Evolutionary conservation across 2,329 filamentous ascomycete species (phyloP).

Genomic region (Penicillium sp.): DNA sequence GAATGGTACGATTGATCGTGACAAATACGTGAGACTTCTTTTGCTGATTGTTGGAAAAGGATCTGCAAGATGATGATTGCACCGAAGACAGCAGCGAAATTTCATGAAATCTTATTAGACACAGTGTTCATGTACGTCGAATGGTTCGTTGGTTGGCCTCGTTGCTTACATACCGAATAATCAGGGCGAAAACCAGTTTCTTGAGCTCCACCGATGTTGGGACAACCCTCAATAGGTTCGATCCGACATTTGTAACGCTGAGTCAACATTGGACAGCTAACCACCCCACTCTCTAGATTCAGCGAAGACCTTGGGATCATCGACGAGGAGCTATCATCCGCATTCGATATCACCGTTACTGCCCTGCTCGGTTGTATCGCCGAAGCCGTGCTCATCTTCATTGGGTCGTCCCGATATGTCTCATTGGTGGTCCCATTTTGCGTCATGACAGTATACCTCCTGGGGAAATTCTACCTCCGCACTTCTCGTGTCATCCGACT

Average conservation of each 20-base stretch:
- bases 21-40: too few relatives aligned
- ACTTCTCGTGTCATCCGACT: slow-evolving; percentile 49
- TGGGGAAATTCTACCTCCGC: slow-evolving; percentile 48
- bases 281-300: slow-evolving; percentile 20
- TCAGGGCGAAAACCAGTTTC: slow-evolving; percentile 29
- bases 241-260: background rate
- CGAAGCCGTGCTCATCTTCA: slow-evolving; percentile 32
- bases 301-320: slow-evolving; percentile 34
- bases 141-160: slow-evolving; percentile 6
- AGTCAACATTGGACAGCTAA: background rate
- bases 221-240: slow-evolving; percentile 21
- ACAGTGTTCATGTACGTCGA: background rate
- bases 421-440: slow-evolving; percentile 41
- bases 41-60: too few relatives aligned
- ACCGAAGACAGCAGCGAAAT: too few relatives aligned
- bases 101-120: background rate
- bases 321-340: slow-evolving; percentile 27
- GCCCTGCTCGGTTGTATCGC: slow-evolving; percentile 28
- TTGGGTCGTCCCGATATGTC: slow-evolving; percentile 37
- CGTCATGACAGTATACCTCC: slow-evolving; percentile 36
- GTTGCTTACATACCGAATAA: too few relatives aligned
- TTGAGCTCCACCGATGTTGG: slow-evolving; percentile 23
- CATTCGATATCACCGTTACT: slow-evolving; percentile 24
- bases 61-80: too few relatives aligned
- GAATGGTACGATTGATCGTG: too few relatives aligned